phyloP scores from a whole-genome alignment of 805 yeast genomes.

The Candida chauliodis region DNA sequence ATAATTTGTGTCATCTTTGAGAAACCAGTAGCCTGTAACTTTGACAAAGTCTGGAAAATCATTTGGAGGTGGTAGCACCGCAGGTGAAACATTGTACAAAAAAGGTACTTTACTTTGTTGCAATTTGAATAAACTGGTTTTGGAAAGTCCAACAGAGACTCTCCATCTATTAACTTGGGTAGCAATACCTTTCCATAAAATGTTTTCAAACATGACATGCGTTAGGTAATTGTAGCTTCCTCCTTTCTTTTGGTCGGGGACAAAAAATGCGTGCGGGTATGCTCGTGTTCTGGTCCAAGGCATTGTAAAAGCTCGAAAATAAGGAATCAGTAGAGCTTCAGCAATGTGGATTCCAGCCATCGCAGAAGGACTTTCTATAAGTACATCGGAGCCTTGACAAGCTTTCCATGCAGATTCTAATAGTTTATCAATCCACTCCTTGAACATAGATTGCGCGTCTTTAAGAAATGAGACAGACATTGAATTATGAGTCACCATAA shows the following conservation, averaged over 20 bases:
- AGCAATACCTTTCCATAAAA: constrained; percentile 90
- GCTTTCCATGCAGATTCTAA: constrained; percentile 79
- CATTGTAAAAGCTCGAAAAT: constrained; percentile 95
- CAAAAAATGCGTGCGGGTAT: constrained; percentile 94
- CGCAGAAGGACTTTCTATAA: constrained; percentile 94
- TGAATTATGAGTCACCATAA: constrained; percentile 89
- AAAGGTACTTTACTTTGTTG: constrained; percentile 84
- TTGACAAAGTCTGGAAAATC: constrained; percentile 95
- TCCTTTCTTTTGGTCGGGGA: constrained; percentile 89
- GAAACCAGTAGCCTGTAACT: constrained; percentile 94
- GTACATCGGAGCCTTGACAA: constrained; percentile 74
- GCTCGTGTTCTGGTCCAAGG: constrained; percentile 97
- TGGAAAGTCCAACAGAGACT: constrained; percentile 56
- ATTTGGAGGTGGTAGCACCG: constrained; percentile 85
- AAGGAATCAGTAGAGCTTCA: constrained; percentile 85
- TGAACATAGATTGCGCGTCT: constrained; percentile 78
- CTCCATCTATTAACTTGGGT: constrained; percentile 89
- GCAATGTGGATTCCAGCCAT: constrained; percentile 96
- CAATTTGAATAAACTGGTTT: constrained; percentile 65
- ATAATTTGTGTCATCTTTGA: constrained; percentile 63
- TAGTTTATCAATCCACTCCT: constrained; percentile 78
- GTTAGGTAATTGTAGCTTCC: constrained; percentile 92
- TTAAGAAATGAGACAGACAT: constrained; percentile 77
- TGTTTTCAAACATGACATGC: constrained; percentile 87
- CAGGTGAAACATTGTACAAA: constrained; percentile 82